Percentiles rank a stretch among this genome's conserved stretches.
Conservation (phyloP, 2,329 filamentous ascomycete genomes). For the Exophiala sideris region DNA sequence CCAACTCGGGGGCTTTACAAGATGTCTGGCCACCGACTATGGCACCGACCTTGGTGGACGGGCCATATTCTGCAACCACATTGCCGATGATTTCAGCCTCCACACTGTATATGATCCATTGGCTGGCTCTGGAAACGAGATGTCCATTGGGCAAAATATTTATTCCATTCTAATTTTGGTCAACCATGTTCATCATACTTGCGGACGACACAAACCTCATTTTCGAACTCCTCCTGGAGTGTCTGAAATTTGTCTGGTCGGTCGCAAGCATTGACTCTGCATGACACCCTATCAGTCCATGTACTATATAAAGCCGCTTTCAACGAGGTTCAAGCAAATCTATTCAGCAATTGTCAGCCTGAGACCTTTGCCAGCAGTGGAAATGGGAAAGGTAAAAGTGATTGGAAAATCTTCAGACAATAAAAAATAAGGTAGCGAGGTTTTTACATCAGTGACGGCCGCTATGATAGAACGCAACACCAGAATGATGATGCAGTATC, state of each 20-base stretch:
- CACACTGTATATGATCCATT: conserved; percentile 98
- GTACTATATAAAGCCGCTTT: neutral
- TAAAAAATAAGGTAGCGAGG: conserved; percentile 93
- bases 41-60: conserved; percentile 89
- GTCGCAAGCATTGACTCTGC: conserved; percentile 92
- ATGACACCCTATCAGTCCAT: conserved; percentile 19
- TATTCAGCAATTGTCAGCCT: conserved; percentile 8
- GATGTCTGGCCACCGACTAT: conserved; percentile 98
- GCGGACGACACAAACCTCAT: conserved; percentile 68
- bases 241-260: conserved; percentile 81
- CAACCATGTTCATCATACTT: conserved; percentile 37
- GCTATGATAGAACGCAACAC: conserved; percentile 55
- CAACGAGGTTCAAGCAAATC: conserved; percentile 1
- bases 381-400: conserved; percentile 20
- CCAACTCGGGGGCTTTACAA: conserved; percentile 95
- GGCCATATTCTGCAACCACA: conserved; percentile 84
- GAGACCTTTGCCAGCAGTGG: neutral
- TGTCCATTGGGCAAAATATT: conserved; percentile 92
- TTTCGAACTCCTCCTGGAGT: conserved; percentile 75
- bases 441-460: conserved; percentile 95
- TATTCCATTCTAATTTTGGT: conserved; percentile 66
- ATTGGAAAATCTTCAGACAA: conserved; percentile 67
- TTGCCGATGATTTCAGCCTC: conserved; percentile 86
- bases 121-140: conserved; percentile 90
- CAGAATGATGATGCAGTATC: conserved; percentile 71